Conservation (phyloP, 2,329 filamentous ascomycete species). For the Fusarium sp. region DNA sequence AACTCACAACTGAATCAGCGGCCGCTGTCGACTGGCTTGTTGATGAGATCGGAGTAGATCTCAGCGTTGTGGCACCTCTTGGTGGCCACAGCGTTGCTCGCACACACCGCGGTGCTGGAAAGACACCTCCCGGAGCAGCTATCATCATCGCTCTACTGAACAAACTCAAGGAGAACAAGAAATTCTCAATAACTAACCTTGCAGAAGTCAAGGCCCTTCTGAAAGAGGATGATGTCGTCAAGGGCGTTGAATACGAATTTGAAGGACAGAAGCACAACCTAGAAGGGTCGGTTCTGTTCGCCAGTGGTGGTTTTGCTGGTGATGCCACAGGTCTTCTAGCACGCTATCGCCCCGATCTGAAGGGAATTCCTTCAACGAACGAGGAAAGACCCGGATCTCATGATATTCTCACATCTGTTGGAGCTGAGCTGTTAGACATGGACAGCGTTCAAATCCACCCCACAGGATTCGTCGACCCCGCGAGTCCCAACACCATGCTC, state of each 20-base stretch:
- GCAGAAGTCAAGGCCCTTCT: slow-evolving; percentile 67
- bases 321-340: slow-evolving; percentile 69
- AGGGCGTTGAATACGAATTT: slow-evolving; percentile 64
- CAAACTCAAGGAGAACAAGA: slow-evolving; percentile 60
- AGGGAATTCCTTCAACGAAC: slow-evolving; percentile 72
- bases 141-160: slow-evolving; percentile 68
- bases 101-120: slow-evolving; percentile 64
- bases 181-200: slow-evolving; percentile 65
- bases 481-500: slow-evolving; percentile 57
- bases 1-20: slow-evolving; percentile 62
- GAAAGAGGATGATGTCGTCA: slow-evolving; percentile 53
- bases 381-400: slow-evolving; percentile 69
- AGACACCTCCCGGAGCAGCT: slow-evolving; percentile 68
- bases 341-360: slow-evolving; percentile 69
- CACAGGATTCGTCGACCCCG: slow-evolving; percentile 72
- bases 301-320: slow-evolving; percentile 72
- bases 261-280: slow-evolving; percentile 56
- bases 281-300: slow-evolving; percentile 66
- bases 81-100: slow-evolving; percentile 68
- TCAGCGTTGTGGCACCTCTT: slow-evolving; percentile 68
- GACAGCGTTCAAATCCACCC: slow-evolving; percentile 73
- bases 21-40: slow-evolving; percentile 68
- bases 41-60: slow-evolving; percentile 68
- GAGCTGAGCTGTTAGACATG: slow-evolving; percentile 63
- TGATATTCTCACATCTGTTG: slow-evolving; percentile 54